A percentile compares a stretch with the other conserved stretches of the same genome.
These are phyloP conservation scores for Candida sanyaensis DNA, from an alignment of 1,139 yeast genomes.

Conservation along the genomic window DNA sequence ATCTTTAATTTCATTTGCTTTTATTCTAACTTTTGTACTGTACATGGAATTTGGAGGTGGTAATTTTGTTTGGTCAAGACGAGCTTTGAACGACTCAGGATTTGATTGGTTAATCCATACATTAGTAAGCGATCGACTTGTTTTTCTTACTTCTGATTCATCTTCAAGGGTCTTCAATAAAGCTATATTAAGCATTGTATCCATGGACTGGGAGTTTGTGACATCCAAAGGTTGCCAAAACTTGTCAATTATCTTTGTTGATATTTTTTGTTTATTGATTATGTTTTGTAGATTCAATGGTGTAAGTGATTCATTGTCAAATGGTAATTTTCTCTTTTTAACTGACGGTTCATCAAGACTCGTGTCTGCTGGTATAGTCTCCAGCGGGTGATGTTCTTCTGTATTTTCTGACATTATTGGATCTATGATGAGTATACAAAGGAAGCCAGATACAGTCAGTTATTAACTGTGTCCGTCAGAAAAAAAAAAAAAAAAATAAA, in stretches of 20 bases:
- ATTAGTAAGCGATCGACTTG: constrained; percentile 29
- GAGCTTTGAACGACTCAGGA: constrained; percentile 31
- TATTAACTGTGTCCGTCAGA: no score
- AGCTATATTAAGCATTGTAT: constrained; percentile 31
- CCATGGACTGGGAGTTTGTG: constrained; percentile 23
- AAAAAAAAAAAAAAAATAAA: no score
- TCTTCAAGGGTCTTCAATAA: constrained; percentile 31
- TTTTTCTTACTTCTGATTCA: constrained; percentile 22
- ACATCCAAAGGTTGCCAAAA: constrained; percentile 37
- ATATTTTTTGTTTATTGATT: constrained; percentile 4
- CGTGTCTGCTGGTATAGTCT: neutral
- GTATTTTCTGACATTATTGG: neutral
- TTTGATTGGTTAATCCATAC: constrained; percentile 31
- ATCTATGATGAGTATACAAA: no score
- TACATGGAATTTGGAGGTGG: constrained; percentile 31
- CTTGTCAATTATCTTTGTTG: constrained; percentile 16
- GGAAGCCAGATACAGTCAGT: no score
- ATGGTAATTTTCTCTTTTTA: constrained; percentile 4
- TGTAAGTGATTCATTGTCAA: constrained; percentile 4
- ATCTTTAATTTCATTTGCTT: constrained; percentile 22
- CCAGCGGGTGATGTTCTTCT: neutral
- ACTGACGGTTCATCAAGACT: neutral
- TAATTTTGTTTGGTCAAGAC: constrained; percentile 35
- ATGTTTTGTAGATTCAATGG: constrained; percentile 1
- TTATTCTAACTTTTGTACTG: constrained; percentile 16